Base-by-base conservation (phyloP, 106 monocot species). In the Platanthera guangdongensis region DNA sequence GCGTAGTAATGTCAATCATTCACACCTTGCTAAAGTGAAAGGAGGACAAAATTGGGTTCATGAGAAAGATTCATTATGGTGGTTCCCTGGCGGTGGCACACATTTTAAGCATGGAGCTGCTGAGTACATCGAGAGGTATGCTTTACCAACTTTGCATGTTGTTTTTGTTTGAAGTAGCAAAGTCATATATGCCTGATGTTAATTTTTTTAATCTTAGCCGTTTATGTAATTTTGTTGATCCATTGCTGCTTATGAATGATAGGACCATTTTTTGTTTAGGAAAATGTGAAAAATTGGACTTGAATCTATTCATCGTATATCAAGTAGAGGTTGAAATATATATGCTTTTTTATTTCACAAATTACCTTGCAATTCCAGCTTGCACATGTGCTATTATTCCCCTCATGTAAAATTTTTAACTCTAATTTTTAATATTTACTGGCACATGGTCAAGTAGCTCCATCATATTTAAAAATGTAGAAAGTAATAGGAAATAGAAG, bases 1-100 rank as follows among this genome's bases (percentile, higher is more conserved):
- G 97, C 85, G 79, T 22, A 92, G 97, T 82, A 97, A 97, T 82
- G 97, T 97, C 53, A 94, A 97, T 75, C 97, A 97, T 83, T 91
- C 97, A 53, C 93, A 88, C 83, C 91, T 97, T 65, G 87, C 97
- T 63, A 91, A 97, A 73, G 94, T 97, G 51, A 97, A 97, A 86
- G 94, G 94, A 50, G 97, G 97, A 32, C 97, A 97, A 78, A 97
- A 97, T 75, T 97, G 97, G 97, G 94, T 97, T 51, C 97, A 97
- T 76, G 89, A 91, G 67, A 89, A 86, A 81, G 91, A 77, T 16
- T 83, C 87, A 46, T 82, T 97, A 13, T 97, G 97, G 97, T 97
- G 91, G 91, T 97, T 94, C 47, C 94, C 94, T 52, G 94, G 94
- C 52, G 97, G 97, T 8, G 97, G 97, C 25, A 97, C 97, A 46